These are phyloP conservation scores for Dalbergia cochinchinensis DNA, from an alignment of 306 rosid genomes.

Conservation along the genomic window DNA sequence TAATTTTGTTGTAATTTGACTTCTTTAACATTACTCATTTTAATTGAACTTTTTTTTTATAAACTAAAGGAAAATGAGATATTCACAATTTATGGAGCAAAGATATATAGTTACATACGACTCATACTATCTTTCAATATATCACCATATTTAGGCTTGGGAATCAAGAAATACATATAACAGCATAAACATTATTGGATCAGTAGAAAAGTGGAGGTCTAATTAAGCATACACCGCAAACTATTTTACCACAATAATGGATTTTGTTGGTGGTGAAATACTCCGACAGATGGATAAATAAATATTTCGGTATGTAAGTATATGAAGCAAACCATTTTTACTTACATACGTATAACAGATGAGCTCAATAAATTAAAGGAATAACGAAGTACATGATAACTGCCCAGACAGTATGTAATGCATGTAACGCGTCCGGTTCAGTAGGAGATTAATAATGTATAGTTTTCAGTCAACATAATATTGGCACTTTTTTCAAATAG, in stretches of 20 bases:
- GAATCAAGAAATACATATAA: background rate
- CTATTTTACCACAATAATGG: too few relatives aligned
- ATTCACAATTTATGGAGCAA: background rate
- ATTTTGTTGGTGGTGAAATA: background rate
- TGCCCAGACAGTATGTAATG: background rate
- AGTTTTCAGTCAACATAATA: too few relatives aligned
- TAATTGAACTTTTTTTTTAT: background rate
- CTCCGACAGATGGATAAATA: background rate
- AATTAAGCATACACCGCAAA: background rate
- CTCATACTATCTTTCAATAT: too few relatives aligned
- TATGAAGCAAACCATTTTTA: background rate
- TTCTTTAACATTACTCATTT: background rate
- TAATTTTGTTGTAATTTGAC: background rate
- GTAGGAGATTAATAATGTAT: too few relatives aligned
- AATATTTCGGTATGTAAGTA: background rate
- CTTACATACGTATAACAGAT: background rate
- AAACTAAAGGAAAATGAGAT: too few relatives aligned
- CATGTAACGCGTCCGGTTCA: too few relatives aligned
- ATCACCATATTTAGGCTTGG: background rate
- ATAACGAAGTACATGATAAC: background rate
- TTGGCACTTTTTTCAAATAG: background rate
- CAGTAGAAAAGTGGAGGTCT: background rate
- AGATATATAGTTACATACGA: background rate
- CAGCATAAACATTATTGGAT: background rate
- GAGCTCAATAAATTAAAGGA: background rate